Evolutionary conservation across 768 basidiomycete genomes (phyloP).

Genomic region (Amanita subjunquillea): DNA sequence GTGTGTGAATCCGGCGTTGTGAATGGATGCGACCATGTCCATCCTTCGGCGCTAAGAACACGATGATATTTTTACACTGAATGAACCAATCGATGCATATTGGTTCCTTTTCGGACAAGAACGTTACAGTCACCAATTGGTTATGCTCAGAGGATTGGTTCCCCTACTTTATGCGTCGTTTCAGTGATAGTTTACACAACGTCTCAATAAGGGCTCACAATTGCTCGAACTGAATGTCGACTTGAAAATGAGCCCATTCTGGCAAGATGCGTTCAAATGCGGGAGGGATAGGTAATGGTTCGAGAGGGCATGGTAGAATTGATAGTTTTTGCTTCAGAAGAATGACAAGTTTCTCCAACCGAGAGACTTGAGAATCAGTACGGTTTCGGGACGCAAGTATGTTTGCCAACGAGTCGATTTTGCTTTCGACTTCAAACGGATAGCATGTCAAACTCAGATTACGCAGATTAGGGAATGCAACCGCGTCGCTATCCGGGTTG

Average conservation of each 20-base stretch:
- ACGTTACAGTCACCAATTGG: no score
- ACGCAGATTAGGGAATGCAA: background rate
- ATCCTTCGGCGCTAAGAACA: no score
- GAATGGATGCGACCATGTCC: no score
- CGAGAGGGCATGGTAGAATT: background rate
- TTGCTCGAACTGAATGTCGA: background rate
- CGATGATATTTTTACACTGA: no score
- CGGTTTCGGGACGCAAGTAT: background rate
- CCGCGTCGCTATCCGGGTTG: background rate
- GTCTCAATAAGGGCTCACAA: background rate
- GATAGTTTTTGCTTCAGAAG: background rate
- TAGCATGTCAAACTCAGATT: background rate
- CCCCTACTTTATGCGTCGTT: no score
- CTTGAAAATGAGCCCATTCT: background rate
- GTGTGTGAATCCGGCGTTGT: no score
- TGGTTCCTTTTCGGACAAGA: no score
- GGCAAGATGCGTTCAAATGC: background rate
- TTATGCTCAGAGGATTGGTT: no score
- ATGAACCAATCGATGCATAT: no score
- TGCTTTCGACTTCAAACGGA: background rate
- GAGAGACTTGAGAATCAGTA: background rate
- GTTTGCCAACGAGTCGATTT: background rate
- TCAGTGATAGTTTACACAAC: no score
- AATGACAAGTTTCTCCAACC: background rate
- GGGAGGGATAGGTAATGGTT: background rate